These are phyloP conservation scores for Skeletonema grethae DNA, from an alignment of 108 stramenopile genomes.

Conservation along the genomic window DNA sequence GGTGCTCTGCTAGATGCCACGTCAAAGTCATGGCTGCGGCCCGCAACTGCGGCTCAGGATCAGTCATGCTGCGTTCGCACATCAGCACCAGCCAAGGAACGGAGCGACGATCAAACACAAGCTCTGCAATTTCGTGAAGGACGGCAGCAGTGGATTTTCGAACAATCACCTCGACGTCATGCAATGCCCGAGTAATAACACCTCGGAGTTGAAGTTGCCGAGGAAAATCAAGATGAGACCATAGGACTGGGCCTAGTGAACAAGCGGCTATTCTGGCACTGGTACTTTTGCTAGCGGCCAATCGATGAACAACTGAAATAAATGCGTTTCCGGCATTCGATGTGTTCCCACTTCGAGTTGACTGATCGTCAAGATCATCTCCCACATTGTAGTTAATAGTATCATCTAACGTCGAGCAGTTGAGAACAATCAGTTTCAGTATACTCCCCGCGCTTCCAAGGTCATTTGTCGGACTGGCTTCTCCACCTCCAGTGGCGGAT, in stretches of 20 bases:
- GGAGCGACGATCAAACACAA: constrained; percentile 78
- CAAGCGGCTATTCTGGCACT: constrained; percentile 87
- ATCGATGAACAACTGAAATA: constrained; percentile 82
- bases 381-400: constrained; percentile 19
- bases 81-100: constrained; percentile 91
- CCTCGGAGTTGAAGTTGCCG: constrained; percentile 90
- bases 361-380: constrained; percentile 29
- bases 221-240: constrained; percentile 89
- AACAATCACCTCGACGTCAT: constrained; percentile 88
- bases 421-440: constrained; percentile 80
- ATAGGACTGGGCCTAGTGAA: constrained; percentile 84
- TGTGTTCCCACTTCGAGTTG: constrained; percentile 40
- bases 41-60: constrained; percentile 87
- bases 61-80: constrained; percentile 92
- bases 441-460: constrained; percentile 85
- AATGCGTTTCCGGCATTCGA: constrained; percentile 78
- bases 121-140: constrained; percentile 87
- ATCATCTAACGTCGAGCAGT: constrained; percentile 68
- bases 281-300: constrained; percentile 83
- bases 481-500: constrained; percentile 51
- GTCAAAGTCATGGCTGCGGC: constrained; percentile 90
- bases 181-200: constrained; percentile 87
- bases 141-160: constrained; percentile 86
- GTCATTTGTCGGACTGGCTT: constrained; percentile 69
- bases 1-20: constrained; percentile 88